A percentile compares a stretch with the other conserved stretches of the same genome.
phyloP scores from a whole-genome alignment of 306 rosid genomes.

The Fragaria iinumae region DNA sequence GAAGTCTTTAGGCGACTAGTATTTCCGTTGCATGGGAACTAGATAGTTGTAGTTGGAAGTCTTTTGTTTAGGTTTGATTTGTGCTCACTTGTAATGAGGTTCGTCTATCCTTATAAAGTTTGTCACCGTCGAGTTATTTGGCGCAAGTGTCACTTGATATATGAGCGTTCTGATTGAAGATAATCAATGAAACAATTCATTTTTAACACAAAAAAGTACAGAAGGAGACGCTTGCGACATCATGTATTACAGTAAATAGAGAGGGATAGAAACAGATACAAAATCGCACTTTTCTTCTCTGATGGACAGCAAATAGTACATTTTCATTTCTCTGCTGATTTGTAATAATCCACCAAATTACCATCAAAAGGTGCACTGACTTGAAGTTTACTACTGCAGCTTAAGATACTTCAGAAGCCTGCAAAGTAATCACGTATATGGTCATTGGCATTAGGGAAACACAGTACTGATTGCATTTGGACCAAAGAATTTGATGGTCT shows the following conservation, averaged over 20 bases:
- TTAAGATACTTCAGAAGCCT: slow-evolving; percentile 54
- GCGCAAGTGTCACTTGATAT: no score
- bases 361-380: neutral
- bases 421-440: neutral
- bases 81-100: no score
- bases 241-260: neutral
- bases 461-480: neutral
- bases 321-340: neutral
- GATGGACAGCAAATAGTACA: neutral
- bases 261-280: neutral
- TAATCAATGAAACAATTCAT: no score
- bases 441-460: neutral
- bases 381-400: slow-evolving; percentile 29
- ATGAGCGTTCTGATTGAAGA: no score
- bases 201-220: no score
- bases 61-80: no score
- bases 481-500: neutral
- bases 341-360: neutral
- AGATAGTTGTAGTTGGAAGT: no score
- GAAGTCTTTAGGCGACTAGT: no score
- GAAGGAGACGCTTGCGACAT: no score
- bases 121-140: no score
- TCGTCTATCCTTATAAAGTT: no score
- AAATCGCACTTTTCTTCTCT: neutral
- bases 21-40: no score